Percentiles rank a stretch among this genome's conserved stretches.
Evolutionary conservation across 2,329 filamentous ascomycete genomes (phyloP).

Genomic region (Xylariaceae sp.): DNA sequence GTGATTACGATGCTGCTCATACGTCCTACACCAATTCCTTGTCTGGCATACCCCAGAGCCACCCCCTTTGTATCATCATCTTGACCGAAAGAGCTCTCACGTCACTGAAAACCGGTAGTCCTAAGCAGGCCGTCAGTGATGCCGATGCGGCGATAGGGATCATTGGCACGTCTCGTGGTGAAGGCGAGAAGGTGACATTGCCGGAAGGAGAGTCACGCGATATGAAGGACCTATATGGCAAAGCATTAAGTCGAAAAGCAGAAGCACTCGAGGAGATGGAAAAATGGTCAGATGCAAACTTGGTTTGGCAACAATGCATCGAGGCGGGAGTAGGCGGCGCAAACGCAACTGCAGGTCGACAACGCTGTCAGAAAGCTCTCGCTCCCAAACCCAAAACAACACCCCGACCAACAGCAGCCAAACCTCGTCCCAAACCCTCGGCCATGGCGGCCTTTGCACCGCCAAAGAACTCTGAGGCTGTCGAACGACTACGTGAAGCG

Average conservation of each 20-base stretch:
- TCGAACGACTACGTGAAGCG: slow-evolving; percentile 74
- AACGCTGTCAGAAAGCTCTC: slow-evolving; percentile 85
- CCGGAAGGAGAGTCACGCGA: slow-evolving; percentile 65
- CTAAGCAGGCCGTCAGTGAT: slow-evolving; percentile 80
- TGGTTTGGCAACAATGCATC: slow-evolving; percentile 77
- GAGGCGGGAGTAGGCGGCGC: slow-evolving; percentile 82
- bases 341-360: slow-evolving; percentile 77
- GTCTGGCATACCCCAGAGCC: slow-evolving; percentile 65
- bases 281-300: slow-evolving; percentile 79
- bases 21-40: slow-evolving; percentile 77
- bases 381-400: slow-evolving; percentile 58
- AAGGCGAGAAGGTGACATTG: slow-evolving; percentile 74
- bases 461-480: slow-evolving; percentile 65
- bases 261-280: slow-evolving; percentile 95
- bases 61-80: slow-evolving; percentile 84
- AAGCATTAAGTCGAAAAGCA: slow-evolving; percentile 89
- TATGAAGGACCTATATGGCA: slow-evolving; percentile 91
- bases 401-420: slow-evolving; percentile 41
- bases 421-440: slow-evolving; percentile 41
- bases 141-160: slow-evolving; percentile 75
- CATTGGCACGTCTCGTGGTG: slow-evolving; percentile 75
- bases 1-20: slow-evolving; percentile 86
- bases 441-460: slow-evolving; percentile 39
- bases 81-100: slow-evolving; percentile 90
- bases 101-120: slow-evolving; percentile 84